A percentile compares a stretch with the other conserved stretches of the same genome.
Conservation (phyloP, 2,329 filamentous ascomycete genomes). For the Byssochlamys sp. region DNA sequence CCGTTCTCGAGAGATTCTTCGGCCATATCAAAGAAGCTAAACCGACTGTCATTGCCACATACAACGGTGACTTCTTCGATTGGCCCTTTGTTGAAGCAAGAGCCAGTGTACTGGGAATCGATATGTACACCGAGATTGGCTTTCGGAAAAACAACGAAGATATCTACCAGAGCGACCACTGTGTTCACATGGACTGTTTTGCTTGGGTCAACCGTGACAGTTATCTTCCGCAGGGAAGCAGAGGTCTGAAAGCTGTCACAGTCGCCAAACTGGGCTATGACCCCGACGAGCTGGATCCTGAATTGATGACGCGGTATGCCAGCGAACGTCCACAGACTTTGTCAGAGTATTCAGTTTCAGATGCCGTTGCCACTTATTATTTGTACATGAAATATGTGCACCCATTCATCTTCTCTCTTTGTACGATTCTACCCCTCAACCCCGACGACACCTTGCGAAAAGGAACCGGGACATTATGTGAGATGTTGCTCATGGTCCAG, state of each 20-base stretch:
- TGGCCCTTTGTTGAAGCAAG: constrained; percentile 96
- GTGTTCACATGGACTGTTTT: constrained; percentile 97
- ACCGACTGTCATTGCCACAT: constrained; percentile 96
- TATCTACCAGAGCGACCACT: constrained; percentile 90
- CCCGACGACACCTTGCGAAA: constrained; percentile 90
- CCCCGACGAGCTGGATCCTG: constrained; percentile 91
- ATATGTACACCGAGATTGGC: constrained; percentile 98
- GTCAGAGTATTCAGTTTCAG: constrained; percentile 95
- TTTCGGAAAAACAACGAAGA: constrained; percentile 93
- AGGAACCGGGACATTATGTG: constrained; percentile 94
- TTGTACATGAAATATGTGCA: constrained; percentile 99
- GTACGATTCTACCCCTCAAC: constrained; percentile 86
- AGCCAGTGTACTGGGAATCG: constrained; percentile 87
- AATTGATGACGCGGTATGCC: constrained; percentile 87
- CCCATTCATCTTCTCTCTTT: constrained; percentile 96
- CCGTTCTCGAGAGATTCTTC: constrained; percentile 82
- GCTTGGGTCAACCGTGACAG: constrained; percentile 98
- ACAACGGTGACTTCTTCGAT: constrained; percentile 99
- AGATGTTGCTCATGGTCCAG: constrained; percentile 98
- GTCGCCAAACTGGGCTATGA: constrained; percentile 97
- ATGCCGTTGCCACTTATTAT: constrained; percentile 97
- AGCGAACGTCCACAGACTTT: constrained; percentile 83
- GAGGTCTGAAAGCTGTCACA: constrained; percentile 93
- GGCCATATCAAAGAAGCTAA: constrained; percentile 87
- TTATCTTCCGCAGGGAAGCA: constrained; percentile 91